Evolutionary conservation across 2,329 filamentous ascomycete genomes (phyloP).

Genomic region (Didymella arachidicola): DNA sequence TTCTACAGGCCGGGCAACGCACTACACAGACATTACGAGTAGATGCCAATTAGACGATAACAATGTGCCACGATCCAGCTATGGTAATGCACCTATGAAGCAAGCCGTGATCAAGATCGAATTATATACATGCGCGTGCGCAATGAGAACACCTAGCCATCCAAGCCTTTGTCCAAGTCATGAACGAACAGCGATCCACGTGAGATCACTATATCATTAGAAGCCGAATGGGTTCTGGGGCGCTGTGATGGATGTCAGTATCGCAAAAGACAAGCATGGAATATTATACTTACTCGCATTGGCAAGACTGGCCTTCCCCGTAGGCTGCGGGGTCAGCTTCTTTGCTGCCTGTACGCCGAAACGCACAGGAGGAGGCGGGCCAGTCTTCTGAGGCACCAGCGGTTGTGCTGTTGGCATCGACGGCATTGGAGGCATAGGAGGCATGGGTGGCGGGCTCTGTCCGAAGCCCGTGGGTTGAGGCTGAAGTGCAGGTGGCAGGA

Average conservation of each 20-base stretch:
- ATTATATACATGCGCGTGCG: conserved; percentile 29
- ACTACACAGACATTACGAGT: background rate
- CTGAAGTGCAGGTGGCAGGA: conserved; percentile 57
- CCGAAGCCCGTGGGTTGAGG: conserved; percentile 63
- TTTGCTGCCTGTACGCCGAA: conserved; percentile 82
- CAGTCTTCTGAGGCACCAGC: conserved; percentile 79
- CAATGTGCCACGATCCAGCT: conserved; percentile 12
- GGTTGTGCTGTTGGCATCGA: conserved; percentile 60
- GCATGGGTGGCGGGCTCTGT: conserved; percentile 64
- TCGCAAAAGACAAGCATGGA: background rate
- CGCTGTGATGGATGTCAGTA: conserved; percentile 57
- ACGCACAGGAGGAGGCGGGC: conserved; percentile 83
- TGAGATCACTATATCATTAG: conserved; percentile 45
- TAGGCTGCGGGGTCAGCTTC: conserved; percentile 84
- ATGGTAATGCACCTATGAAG: background rate
- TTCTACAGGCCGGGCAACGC: background rate
- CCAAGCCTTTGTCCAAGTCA: background rate
- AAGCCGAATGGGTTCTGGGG: conserved; percentile 76
- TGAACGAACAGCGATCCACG: background rate
- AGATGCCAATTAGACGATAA: background rate
- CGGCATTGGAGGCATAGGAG: conserved; percentile 61
- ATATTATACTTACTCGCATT: conserved; percentile 85
- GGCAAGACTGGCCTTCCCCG: conserved; percentile 88
- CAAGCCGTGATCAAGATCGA: conserved; percentile 10
- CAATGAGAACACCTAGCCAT: conserved; percentile 9